Percentiles rank a stretch among this genome's conserved stretches.
Evolutionary conservation across 2,329 filamentous ascomycete species (phyloP).

Genomic region (Gaeumannomyces tritici): DNA sequence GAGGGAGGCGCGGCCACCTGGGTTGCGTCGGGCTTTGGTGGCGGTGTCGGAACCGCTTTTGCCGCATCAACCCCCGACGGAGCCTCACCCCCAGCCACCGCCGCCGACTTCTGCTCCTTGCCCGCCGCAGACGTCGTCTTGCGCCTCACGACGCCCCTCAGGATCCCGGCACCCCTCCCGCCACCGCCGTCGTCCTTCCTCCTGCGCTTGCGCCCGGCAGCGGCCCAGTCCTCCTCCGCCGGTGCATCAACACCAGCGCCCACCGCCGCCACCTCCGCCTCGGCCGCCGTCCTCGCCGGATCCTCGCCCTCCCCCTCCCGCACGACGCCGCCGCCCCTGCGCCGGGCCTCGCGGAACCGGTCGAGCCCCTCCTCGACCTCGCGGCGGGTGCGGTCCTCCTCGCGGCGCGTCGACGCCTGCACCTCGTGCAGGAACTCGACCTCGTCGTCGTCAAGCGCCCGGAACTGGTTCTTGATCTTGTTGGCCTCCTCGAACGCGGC

Average conservation of each 20-base stretch:
- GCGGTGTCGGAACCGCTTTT: neutral
- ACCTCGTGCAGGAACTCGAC: conserved; percentile 63
- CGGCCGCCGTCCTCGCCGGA: too few relatives aligned
- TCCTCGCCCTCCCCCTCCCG: too few relatives aligned
- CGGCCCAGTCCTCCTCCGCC: conserved; percentile 8
- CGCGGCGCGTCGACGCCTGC: conserved; percentile 33
- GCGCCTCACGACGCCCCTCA: conserved; percentile 12
- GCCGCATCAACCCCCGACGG: neutral
- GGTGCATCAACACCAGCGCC: neutral
- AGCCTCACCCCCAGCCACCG: neutral
- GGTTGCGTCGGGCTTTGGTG: neutral
- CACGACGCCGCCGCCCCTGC: conserved; percentile 9
- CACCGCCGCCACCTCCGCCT: conserved; percentile 1
- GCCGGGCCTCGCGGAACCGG: conserved; percentile 44
- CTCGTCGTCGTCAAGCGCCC: conserved; percentile 69
- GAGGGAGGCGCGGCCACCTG: neutral
- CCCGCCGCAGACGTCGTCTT: conserved; percentile 5
- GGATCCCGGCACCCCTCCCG: conserved; percentile 3
- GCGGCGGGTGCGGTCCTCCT: conserved; percentile 42
- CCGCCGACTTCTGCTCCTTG: conserved; percentile 9
- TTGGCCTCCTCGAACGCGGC: conserved; percentile 70
- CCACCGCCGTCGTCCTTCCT: conserved; percentile 7
- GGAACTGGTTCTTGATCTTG: conserved; percentile 67
- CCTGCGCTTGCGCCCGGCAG: conserved; percentile 11
- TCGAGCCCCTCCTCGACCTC: conserved; percentile 49